Evolutionary conservation across 2,329 filamentous ascomycete species (phyloP).

Genomic region (Colletotrichum truncatum): DNA sequence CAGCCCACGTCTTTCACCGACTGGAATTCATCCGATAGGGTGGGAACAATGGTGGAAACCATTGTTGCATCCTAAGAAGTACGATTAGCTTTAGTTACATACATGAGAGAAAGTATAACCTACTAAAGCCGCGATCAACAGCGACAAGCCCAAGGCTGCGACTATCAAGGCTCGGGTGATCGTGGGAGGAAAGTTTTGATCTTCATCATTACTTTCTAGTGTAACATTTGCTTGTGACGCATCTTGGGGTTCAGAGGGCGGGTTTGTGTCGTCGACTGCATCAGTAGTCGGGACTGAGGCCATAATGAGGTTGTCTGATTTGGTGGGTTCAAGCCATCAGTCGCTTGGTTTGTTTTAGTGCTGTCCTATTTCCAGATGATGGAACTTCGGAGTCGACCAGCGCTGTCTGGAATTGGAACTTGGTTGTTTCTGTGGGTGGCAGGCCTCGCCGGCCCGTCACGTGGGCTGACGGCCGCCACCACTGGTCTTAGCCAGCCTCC

Average conservation of each 20-base stretch:
- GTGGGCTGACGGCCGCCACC: too few relatives aligned
- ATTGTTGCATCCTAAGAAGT: background rate
- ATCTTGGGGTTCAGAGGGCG: background rate
- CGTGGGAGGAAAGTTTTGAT: background rate
- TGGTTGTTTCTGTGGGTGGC: too few relatives aligned
- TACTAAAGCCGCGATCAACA: slow-evolving; percentile 4
- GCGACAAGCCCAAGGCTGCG: background rate
- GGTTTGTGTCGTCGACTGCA: background rate
- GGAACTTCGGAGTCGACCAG: background rate
- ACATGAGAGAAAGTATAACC: too few relatives aligned
- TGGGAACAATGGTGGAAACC: slow-evolving; percentile 11
- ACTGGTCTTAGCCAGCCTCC: too few relatives aligned
- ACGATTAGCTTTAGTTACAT: background rate
- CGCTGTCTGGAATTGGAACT: background rate
- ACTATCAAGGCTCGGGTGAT: background rate
- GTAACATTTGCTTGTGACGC: too few relatives aligned
- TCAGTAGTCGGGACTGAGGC: background rate
- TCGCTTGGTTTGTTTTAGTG: background rate
- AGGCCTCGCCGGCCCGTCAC: too few relatives aligned
- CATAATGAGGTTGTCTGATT: background rate
- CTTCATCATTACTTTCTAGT: background rate
- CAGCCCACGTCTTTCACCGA: slow-evolving; percentile 52
- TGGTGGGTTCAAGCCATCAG: background rate
- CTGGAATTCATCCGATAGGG: slow-evolving; percentile 42
- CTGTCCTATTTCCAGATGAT: background rate